Evolutionary conservation across 1,284 basidiomycete species (phyloP), one percentile per base, ranked within the genome.

Genomic region (Austroboletus novae-zelandiae): DNA sequence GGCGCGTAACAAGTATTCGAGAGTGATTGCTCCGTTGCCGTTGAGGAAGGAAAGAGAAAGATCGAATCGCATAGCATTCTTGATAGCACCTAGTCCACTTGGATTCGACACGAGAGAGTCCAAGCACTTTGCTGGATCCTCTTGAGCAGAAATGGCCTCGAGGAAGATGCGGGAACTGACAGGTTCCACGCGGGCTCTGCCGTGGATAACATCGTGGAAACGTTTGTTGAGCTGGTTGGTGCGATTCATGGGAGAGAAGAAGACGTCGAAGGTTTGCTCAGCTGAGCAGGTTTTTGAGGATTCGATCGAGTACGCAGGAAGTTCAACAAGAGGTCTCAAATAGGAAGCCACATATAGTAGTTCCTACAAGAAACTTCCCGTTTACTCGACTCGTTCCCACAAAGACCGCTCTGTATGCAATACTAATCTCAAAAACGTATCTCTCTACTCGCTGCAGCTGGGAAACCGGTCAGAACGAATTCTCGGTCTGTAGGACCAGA

Each of bases 1-100:
- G 75, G 60, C 17, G 60, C 67, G 10, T 67, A 77, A n/a, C 55
- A 86, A 53, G 55, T 75, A 81, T 0, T 56, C 49, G 7, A 85
- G 59, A 7, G 80, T 52, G 0, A 53, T 48, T 0, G 72, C 53
- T 3, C 72, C 74, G 4, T 57, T 62, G 1, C 67, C 74, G 51
- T 84, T 81, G 50, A 83, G 55, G 57, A 80, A 82, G 0, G 42
- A 14, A 1, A 52, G 13, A 1, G 71, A 66, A 4, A 75, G 57
- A 40, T 81, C 72, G 37, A 65, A 71, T 13, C 73, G 71, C 64
- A 86, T 74, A 1, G 76, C 73, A 6, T 59, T 53, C 51, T 77
- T 75, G 3, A 85, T 47, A 27, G 74, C 62, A 4, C 56, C 40
- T 10, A 78, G 58, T 9, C 81, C 81, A 8, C 59, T 50, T 10